A percentile compares a stretch with the other conserved stretches of the same genome.
Conservation (phyloP, 2,329 filamentous ascomycete genomes). For the Aaosphaeria pasadenensis region DNA sequence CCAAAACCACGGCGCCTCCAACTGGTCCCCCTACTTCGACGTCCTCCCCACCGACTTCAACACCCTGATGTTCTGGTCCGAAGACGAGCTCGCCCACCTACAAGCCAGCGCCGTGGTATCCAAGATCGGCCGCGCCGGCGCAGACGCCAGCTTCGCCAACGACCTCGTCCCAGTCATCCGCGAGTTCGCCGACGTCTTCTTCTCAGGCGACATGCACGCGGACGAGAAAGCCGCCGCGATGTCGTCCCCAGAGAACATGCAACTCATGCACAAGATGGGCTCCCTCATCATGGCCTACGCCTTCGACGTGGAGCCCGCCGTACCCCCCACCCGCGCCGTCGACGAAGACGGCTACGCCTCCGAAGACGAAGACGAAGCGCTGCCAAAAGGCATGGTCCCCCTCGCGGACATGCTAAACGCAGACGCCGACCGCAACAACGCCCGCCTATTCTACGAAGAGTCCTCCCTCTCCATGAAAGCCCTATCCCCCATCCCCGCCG, state of each 20-base stretch:
- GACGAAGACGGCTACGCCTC: constrained; percentile 53
- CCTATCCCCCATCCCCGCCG: constrained; percentile 64
- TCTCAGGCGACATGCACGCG: constrained; percentile 34
- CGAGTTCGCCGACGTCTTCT: constrained; percentile 36
- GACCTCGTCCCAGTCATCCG: constrained; percentile 54
- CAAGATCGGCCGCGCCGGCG: constrained; percentile 72
- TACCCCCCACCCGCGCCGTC: constrained; percentile 45
- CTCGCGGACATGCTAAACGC: constrained; percentile 89
- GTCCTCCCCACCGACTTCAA: constrained; percentile 71
- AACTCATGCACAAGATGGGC: constrained; percentile 73
- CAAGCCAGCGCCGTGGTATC: constrained; percentile 73
- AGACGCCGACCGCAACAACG: constrained; percentile 79
- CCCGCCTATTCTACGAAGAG: constrained; percentile 60
- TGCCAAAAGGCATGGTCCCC: constrained; percentile 80
- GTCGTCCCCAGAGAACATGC: constrained; percentile 48
- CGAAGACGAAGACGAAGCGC: constrained; percentile 46
- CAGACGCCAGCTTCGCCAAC: constrained; percentile 66
- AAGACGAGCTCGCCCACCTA: constrained; percentile 66
- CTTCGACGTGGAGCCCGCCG: constrained; percentile 68
- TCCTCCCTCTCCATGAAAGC: constrained; percentile 66
- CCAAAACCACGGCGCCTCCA: constrained; percentile 57
- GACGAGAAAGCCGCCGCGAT: constrained; percentile 38
- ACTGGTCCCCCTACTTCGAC: constrained; percentile 75
- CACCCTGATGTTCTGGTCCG: constrained; percentile 87
- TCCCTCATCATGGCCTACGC: constrained; percentile 91